A percentile compares a stretch with the other conserved stretches of the same genome.
Evolutionary conservation across 306 rosid species (phyloP).

Genomic region (Quercus alba): DNA sequence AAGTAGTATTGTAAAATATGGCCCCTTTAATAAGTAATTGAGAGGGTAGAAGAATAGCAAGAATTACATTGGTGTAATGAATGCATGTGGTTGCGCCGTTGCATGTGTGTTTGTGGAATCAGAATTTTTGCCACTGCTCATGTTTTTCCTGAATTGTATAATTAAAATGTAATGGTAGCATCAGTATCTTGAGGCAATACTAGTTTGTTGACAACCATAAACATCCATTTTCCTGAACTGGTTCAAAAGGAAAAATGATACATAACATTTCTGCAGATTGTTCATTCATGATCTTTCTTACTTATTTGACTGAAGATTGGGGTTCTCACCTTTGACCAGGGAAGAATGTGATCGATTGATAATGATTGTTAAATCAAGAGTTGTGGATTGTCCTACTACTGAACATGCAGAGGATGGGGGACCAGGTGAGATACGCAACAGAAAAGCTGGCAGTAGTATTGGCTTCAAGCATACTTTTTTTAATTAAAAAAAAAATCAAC

Average conservation of each 20-base stretch:
- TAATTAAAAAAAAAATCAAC: not conserved
- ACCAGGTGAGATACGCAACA: conserved; percentile 40
- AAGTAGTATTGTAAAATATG: not conserved
- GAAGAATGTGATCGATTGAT: conserved; percentile 72
- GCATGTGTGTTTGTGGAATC: no score
- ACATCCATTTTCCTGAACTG: not conserved
- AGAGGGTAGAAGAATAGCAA: not conserved
- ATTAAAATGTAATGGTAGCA: not conserved
- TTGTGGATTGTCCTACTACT: conserved; percentile 43
- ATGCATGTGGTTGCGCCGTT: no score
- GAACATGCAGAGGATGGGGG: conserved; percentile 40
- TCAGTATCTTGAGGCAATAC: not conserved
- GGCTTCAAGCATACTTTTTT: conserved; percentile 4
- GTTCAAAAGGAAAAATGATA: not conserved
- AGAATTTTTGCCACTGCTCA: no score
- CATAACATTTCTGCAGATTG: conserved; percentile 3
- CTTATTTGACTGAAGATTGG: conserved; percentile 15
- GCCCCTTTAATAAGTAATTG: not conserved
- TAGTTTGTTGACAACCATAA: not conserved
- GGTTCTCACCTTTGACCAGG: conserved; percentile 54
- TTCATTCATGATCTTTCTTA: conserved; percentile 15
- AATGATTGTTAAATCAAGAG: conserved; percentile 75
- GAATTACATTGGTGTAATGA: not conserved
- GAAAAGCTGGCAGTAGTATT: conserved; percentile 37
- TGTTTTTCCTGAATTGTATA: not conserved